Base-by-base conservation (phyloP, 352 stramenopile species). In the Paralagenidium karlingii region DNA sequence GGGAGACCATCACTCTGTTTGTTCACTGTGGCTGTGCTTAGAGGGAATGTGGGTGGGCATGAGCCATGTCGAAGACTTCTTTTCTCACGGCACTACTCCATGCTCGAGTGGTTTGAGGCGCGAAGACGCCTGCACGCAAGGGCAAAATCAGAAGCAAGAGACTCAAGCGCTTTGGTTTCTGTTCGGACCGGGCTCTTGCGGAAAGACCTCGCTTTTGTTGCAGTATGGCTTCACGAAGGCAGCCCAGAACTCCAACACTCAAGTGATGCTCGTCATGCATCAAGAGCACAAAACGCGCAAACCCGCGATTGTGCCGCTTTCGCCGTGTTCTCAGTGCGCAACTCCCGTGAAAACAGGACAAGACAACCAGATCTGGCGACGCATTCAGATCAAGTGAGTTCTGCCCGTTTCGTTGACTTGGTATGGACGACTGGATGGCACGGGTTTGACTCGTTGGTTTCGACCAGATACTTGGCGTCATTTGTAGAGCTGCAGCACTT, bases 341-440 rank as follows among this genome's bases (percentile, higher is more conserved):
- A 12, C 60, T 8, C 69, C 66, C 2, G 49, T 47, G n/a, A 59
- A 73, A 34, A 79, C 54, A 2, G 66, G 66, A 27, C 43, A 63
- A 29, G 56, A 71, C 40, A 73, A 61, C 32, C 39, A 55, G 21
- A 45, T 64, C 16, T 80, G 60, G 64, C 47, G 48, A 8, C 55
- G 60, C 33, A 78, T 82, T 38, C 57, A 63, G 49, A 75, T 84
- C 63, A 84, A 82, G 63, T 77, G 53, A 34, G 47, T 43, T 1
- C 6, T 0, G 6, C 0, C 10, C 15, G 12, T 38, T 34, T 24
- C 15, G 19, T 18, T 38, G 34, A n/a, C n/a, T n/a, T n/a, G n/a
- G n/a, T n/a, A n/a, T n/a, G n/a, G n/a, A n/a, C n/a, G n/a, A n/a
- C n/a, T n/a, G n/a, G n/a, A n/a, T n/a, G n/a, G n/a, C n/a, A n/a